Evolutionary conservation across 2,329 filamentous ascomycete genomes (phyloP), one percentile per base, ranked within the genome.

Genomic region (Exserohilum rostratum): DNA sequence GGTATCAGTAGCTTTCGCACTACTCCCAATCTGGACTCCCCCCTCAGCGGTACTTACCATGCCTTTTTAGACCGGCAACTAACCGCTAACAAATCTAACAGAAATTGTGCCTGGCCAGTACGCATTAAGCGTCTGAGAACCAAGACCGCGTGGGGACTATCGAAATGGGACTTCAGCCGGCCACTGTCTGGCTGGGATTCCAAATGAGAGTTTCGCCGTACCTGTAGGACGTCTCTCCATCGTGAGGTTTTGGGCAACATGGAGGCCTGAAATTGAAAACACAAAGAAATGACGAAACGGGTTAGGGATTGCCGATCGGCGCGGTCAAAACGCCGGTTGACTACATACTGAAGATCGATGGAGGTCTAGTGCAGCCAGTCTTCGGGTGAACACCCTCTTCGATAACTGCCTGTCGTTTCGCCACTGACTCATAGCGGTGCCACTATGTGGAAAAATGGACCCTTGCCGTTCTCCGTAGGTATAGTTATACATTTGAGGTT

Each of bases 31-130:
- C 34, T 30, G 46, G 22, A n/a, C 27, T 27, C 46, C 30, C 25
- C 30, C 25, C 22, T 29, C 49, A 50, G 46, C 40, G 42, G 48
- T 48, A 49, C 42, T 33, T 46, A 53, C 40, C 35, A 49, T 51
- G 20, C 13, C 15, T 3, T 18, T 18, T 38, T 38, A 44, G 43
- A 38, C 29, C 18, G 13, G 18, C 12, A 40, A 34, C 6, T 13
- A 15, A 25, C 31, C 30, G 30, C 43, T 46, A 34, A 35, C 12
- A 13, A 46, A 17, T 30, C 25, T 18, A 12, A 46, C 48, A 50
- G 31, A 45, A 31, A 39, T 50, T 29, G 31, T 37, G 20, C 46
- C 27, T 50, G 31, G 20, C 40, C 11, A 22, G 30, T 48, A 18
- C 18, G 44, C 3, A 12, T 22, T 47, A 10, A 33, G 7, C 22